A percentile compares a stretch with the other conserved stretches of the same genome.
These are phyloP conservation scores for Globisporangium nunn DNA, from an alignment of 352 stramenopile species.

Conservation along the genomic window DNA sequence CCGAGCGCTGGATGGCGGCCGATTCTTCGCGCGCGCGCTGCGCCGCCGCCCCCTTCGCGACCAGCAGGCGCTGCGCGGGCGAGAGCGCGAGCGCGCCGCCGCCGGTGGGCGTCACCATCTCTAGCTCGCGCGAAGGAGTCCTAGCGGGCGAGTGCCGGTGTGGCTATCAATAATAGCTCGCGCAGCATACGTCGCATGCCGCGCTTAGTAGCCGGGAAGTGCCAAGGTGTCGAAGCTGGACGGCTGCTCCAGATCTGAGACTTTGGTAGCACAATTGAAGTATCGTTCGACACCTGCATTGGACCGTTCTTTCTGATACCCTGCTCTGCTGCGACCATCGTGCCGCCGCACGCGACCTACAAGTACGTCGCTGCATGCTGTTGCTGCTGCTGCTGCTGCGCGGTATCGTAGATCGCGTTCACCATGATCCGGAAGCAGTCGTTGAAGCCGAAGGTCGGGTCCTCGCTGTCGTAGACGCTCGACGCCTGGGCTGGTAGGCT, in stretches of 20 bases:
- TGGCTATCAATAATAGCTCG: no score
- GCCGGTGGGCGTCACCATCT: constrained; percentile 13
- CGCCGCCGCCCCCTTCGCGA: constrained; percentile 41
- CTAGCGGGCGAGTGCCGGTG: no score
- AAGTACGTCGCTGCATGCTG: background rate
- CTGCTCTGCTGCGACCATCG: no score
- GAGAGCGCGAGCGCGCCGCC: constrained; percentile 28
- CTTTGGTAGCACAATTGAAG: no score
- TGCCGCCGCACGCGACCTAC: background rate
- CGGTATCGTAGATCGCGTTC: background rate
- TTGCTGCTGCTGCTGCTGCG: background rate
- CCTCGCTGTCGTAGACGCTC: background rate
- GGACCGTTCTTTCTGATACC: no score
- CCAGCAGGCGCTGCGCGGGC: constrained; percentile 39
- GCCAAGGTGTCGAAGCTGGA: no score
- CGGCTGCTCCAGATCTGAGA: no score
- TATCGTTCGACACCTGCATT: no score
- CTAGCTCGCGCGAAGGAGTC: no score
- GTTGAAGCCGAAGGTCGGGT: background rate
- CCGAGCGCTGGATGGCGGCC: constrained; percentile 25
- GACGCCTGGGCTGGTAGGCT: background rate
- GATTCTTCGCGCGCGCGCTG: constrained; percentile 32
- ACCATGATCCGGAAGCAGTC: background rate
- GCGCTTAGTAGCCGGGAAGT: no score
- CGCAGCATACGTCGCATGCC: no score